phyloP scores from a whole-genome alignment of 331 rosid species.

The Telfairia occidentalis region DNA sequence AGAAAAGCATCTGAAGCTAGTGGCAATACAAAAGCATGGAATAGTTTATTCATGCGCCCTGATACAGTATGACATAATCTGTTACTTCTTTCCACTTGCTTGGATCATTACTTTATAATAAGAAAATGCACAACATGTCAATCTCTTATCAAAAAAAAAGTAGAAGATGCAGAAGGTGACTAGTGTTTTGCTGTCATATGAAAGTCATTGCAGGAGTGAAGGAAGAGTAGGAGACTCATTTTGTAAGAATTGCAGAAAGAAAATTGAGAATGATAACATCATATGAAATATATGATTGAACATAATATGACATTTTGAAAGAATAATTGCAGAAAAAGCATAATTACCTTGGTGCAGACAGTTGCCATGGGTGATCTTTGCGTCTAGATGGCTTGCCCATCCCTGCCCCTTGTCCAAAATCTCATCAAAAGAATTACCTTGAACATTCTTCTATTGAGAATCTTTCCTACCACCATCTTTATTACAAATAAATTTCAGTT shows the following conservation, averaged over 20 bases:
- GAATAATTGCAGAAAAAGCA: background rate
- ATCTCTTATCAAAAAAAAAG: no score
- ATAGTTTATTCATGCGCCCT: conserved; percentile 79
- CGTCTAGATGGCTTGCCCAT: background rate
- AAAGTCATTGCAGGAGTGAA: background rate
- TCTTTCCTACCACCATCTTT: background rate
- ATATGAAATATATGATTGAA: background rate
- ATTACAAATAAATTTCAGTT: background rate
- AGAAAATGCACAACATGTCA: no score
- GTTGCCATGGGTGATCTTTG: background rate
- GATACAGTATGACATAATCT: conserved; percentile 54
- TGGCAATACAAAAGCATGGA: conserved; percentile 92
- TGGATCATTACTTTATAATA: background rate
- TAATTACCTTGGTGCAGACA: background rate
- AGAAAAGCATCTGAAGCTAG: conserved; percentile 73
- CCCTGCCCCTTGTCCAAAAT: background rate
- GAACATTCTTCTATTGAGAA: background rate
- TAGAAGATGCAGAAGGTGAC: background rate
- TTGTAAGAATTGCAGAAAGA: background rate
- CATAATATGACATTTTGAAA: background rate
- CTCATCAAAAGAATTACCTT: background rate
- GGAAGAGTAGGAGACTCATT: background rate
- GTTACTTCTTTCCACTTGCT: conserved; percentile 3
- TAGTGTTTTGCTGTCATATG: background rate
- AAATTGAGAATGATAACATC: background rate